A percentile compares a stretch with the other conserved stretches of the same genome.
Evolutionary conservation across 192 early-diverging fungal genomes (phyloP).

Genomic region (Diversispora epigaea): DNA sequence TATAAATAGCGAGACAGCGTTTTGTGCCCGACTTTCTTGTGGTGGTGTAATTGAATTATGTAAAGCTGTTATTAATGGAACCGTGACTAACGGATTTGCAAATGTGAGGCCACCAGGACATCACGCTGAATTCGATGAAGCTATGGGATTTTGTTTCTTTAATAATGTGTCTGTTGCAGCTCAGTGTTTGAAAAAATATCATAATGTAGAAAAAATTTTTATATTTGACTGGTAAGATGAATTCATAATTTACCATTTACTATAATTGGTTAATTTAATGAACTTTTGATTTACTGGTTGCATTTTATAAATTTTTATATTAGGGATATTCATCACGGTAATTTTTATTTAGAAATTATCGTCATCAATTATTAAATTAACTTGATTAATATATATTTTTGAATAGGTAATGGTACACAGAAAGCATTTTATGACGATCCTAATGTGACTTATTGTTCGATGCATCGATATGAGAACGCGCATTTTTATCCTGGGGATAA

Average conservation of each 20-base stretch:
- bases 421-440: slow-evolving; percentile 74
- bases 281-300: neutral
- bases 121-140: slow-evolving; percentile 74
- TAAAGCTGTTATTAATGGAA: slow-evolving; percentile 62
- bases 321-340: slow-evolving; percentile 91
- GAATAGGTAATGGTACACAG: slow-evolving; percentile 83
- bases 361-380: no score
- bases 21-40: slow-evolving; percentile 68
- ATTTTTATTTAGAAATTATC: no score
- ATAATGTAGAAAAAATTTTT: slow-evolving; percentile 61
- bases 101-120: slow-evolving; percentile 93
- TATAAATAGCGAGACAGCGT: slow-evolving; percentile 61
- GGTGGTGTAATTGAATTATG: slow-evolving; percentile 76
- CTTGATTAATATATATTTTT: slow-evolving; percentile 9
- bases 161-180: slow-evolving; percentile 91
- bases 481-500: slow-evolving; percentile 77
- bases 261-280: neutral
- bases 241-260: no score
- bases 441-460: slow-evolving; percentile 78
- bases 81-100: slow-evolving; percentile 77
- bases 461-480: slow-evolving; percentile 83
- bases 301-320: neutral
- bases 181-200: slow-evolving; percentile 51
- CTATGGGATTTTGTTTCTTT: slow-evolving; percentile 86
- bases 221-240: slow-evolving; percentile 79